Evolutionary conservation across 768 basidiomycete genomes (phyloP).

Genomic region (Mycena rebaudengoi): DNA sequence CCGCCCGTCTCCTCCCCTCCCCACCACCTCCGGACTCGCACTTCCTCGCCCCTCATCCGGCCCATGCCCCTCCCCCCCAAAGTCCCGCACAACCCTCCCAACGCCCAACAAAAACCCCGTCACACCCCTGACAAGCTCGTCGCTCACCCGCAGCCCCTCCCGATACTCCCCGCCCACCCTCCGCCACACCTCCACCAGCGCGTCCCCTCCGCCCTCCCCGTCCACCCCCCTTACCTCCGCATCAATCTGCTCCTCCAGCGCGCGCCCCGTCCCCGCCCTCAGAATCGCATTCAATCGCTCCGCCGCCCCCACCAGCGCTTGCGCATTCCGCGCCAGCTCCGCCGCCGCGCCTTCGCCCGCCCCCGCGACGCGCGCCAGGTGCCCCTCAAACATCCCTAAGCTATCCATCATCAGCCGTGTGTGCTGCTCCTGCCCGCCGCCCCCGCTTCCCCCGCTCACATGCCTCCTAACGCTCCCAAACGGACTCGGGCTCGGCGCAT

Average conservation of each 20-base stretch:
- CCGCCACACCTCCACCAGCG: conserved; percentile 69
- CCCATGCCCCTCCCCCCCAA: conserved; percentile 38
- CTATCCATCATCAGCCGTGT: conserved; percentile 75
- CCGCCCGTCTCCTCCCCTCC: conserved; percentile 53
- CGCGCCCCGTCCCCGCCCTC: conserved; percentile 60
- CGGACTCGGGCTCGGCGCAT: conserved; percentile 35
- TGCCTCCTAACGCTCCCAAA: conserved; percentile 34
- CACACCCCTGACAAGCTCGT: conserved; percentile 80
- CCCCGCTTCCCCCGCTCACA: conserved; percentile 13
- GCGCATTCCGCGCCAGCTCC: conserved; percentile 69
- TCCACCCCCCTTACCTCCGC: conserved; percentile 66
- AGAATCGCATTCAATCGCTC: conserved; percentile 73
- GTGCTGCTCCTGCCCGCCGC: conserved; percentile 58
- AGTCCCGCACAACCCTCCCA: conserved; percentile 73
- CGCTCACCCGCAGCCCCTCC: conserved; percentile 75
- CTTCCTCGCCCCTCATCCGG: conserved; percentile 50
- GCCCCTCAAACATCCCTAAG: conserved; percentile 72
- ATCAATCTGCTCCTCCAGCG: conserved; percentile 79
- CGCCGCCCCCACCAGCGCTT: conserved; percentile 69
- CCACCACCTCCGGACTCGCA: conserved; percentile 58
- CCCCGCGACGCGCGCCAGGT: conserved; percentile 62
- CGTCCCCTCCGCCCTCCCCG: conserved; percentile 40
- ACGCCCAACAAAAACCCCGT: conserved; percentile 82
- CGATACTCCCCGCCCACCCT: conserved; percentile 75
- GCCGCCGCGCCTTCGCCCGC: conserved; percentile 42